A percentile compares a stretch with the other conserved stretches of the same genome.
phyloP scores from a whole-genome alignment of 2,329 filamentous ascomycete species.

The Endothia cerciana region DNA sequence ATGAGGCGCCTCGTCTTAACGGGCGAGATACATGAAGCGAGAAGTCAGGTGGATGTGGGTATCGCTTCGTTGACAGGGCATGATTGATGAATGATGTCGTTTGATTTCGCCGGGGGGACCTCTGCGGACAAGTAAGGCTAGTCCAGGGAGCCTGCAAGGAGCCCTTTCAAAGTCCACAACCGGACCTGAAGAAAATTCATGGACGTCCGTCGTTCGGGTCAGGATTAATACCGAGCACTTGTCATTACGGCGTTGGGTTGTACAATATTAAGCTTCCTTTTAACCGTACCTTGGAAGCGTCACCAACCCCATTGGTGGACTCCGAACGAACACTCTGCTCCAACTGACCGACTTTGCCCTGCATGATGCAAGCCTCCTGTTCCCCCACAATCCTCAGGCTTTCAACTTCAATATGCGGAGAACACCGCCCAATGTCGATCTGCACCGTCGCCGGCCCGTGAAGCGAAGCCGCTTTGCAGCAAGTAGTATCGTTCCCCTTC shows the following conservation, averaged over 20 bases:
- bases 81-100: slow-evolving; percentile 12
- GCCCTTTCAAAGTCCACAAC: not conserved
- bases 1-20: too few species aligned
- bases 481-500: not conserved
- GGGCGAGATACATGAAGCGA: too few species aligned
- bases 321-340: not conserved
- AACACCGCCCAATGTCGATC: slow-evolving; percentile 8
- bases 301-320: slow-evolving; percentile 26
- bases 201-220: slow-evolving; percentile 9
- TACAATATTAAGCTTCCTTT: not conserved
- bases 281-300: slow-evolving; percentile 1
- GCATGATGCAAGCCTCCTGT: not conserved
- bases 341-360: not conserved
- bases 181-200: too few species aligned
- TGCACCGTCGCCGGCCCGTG: not conserved
- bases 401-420: slow-evolving; percentile 13
- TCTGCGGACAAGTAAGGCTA: not conserved
- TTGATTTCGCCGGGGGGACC: not conserved
- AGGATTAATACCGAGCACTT: slow-evolving; percentile 21
- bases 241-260: not conserved
- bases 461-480: slow-evolving; percentile 15
- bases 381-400: slow-evolving; percentile 12
- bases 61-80: not conserved
- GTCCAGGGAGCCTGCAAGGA: not conserved
- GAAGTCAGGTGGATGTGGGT: too few species aligned